Evolutionary conservation across 1,284 basidiomycete genomes (phyloP).

Genomic region (Chalciporus sp.): DNA sequence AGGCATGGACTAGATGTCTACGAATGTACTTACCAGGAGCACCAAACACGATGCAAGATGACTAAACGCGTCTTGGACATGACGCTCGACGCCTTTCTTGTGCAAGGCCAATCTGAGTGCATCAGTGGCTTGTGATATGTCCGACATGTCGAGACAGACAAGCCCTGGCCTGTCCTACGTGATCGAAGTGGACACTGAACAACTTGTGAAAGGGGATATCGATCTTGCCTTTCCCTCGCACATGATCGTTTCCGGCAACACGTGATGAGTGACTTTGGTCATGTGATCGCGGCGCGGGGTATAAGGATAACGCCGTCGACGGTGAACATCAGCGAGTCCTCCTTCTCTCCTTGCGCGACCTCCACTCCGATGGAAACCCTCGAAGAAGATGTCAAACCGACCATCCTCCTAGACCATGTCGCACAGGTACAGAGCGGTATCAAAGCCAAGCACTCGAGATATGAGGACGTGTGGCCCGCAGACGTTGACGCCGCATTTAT

Average conservation of each 20-base stretch:
- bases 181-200: not conserved
- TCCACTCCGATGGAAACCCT: constrained; percentile 24
- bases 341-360: constrained; percentile 9
- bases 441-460: constrained; percentile 35
- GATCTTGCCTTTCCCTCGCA: too few relatives aligned
- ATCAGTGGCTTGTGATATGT: constrained; percentile 26
- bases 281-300: constrained; percentile 31
- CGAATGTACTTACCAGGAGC: constrained; percentile 33
- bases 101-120: constrained; percentile 24
- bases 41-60: constrained; percentile 34
- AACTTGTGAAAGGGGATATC: too few relatives aligned
- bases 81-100: constrained; percentile 14
- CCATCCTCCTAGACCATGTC: constrained; percentile 5
- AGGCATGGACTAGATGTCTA: not conserved
- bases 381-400: constrained; percentile 20
- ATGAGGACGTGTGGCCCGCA: constrained; percentile 37
- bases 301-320: constrained; percentile 4
- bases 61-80: constrained; percentile 27
- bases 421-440: not conserved
- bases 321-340: constrained; percentile 6
- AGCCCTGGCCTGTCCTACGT: not conserved
- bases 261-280: constrained; percentile 34
- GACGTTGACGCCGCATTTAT: constrained; percentile 39
- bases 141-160: constrained; percentile 16
- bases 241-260: constrained; percentile 7